phyloP scores from a whole-genome alignment of 192 early-diverging fungal species.

The Glomus cerebriforme region DNA sequence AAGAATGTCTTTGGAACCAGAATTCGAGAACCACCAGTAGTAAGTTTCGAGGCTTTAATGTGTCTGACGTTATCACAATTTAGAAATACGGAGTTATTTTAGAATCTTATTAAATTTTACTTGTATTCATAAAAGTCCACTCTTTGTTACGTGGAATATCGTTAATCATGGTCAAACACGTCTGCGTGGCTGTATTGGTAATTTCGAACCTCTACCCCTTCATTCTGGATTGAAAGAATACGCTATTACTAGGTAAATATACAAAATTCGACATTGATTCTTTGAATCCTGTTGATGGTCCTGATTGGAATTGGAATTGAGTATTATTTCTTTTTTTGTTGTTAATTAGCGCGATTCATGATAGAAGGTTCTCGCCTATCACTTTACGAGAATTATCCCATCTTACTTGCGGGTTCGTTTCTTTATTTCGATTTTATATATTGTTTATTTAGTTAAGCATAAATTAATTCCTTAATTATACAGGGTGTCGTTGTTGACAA shows the following conservation, averaged over 20 bases:
- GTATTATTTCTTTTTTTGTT: background rate
- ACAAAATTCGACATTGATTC: background rate
- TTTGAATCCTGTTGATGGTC: background rate
- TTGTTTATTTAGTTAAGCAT: background rate
- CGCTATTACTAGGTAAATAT: conserved; percentile 69
- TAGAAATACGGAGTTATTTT: no score
- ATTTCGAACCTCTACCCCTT: conserved; percentile 74
- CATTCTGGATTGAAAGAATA: conserved; percentile 75
- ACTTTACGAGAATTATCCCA: conserved; percentile 59
- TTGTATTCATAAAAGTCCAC: conserved; percentile 51
- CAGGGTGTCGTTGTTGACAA: conserved; percentile 79
- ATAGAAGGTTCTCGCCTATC: conserved; percentile 86
- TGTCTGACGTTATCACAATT: no score
- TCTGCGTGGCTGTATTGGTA: conserved; percentile 94
- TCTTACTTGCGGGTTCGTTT: conserved; percentile 62
- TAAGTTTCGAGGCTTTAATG: no score
- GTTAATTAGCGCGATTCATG: conserved; percentile 68
- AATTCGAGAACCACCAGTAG: conserved; percentile 64
- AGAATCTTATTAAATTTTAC: background rate
- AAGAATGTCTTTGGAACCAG: conserved; percentile 40
- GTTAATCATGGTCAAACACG: conserved; percentile 41
- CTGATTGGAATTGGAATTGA: background rate
- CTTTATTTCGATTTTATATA: background rate
- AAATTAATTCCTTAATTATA: background rate
- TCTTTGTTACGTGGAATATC: conserved; percentile 84